Evolutionary conservation across 768 basidiomycete species (phyloP).

Genomic region (Rhizopogon rudus): DNA sequence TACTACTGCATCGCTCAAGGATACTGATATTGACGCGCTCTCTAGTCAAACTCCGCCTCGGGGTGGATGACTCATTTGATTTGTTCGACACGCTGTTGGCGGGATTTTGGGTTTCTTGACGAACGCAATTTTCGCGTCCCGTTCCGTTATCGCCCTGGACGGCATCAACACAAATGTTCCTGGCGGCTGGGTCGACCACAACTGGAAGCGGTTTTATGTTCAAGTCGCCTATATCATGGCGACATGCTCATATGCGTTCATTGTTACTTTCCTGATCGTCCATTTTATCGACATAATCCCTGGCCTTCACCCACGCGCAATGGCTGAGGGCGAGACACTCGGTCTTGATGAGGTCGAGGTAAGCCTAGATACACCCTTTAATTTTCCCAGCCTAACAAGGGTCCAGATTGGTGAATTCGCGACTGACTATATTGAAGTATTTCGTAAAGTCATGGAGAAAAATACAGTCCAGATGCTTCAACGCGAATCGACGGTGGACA

Average conservation of each 20-base stretch:
- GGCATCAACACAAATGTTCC: conserved; percentile 45
- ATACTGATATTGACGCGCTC: conserved; percentile 7
- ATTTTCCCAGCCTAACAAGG: neutral
- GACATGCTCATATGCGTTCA: conserved; percentile 53
- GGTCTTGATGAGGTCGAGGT: conserved; percentile 76
- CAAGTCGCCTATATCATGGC: conserved; percentile 65
- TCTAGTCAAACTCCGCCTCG: conserved; percentile 62
- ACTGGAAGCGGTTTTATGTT: conserved; percentile 80
- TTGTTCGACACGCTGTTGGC: conserved; percentile 88
- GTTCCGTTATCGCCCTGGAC: conserved; percentile 60
- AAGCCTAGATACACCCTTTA: conserved; percentile 9
- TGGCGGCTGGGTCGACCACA: conserved; percentile 72
- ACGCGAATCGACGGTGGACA: conserved; percentile 4
- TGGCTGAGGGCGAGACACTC: conserved; percentile 49
- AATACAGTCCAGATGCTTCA: conserved; percentile 17
- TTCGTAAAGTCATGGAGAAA: conserved; percentile 59
- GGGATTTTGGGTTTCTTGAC: conserved; percentile 70
- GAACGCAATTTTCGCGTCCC: conserved; percentile 76
- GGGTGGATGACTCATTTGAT: conserved; percentile 90
- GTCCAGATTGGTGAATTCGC: conserved; percentile 64
- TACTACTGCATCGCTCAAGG: conserved; percentile 15
- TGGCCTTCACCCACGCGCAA: conserved; percentile 49
- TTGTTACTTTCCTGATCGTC: conserved; percentile 35
- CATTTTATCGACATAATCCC: conserved; percentile 54
- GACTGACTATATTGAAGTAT: conserved; percentile 63